Base-by-base conservation (phyloP, 129 eudicot genomes). In the Flaveria linearis region DNA sequence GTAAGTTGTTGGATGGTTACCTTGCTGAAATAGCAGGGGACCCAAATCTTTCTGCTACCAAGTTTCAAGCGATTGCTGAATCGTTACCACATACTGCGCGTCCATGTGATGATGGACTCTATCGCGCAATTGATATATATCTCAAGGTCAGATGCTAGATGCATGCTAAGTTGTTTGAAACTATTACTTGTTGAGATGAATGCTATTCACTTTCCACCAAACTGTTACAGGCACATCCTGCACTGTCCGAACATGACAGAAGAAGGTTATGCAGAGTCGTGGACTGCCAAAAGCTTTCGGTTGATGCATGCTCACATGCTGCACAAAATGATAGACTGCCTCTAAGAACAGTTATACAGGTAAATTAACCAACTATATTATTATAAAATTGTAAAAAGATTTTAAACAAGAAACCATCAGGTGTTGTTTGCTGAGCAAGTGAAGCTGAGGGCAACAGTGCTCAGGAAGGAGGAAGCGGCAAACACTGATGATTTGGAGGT, bases 241-340 rank as follows among this genome's bases (percentile, higher is more conserved):
- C 83, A 17, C 56, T 90, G 23, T 80, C 89, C 2, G 92, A 92
- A 47, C 96, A 90, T n/a, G 96, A 90, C 10, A 60, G 89, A 71
- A 86, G 87, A 86, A 81, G 90, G 72, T 78, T 92, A 50, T 90
- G 98, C 80, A 87, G 85, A 78, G 66, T 80, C 80, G 87, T 92
- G 96, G 80, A 87, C 66, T 82, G 90, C 41, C 81, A 81, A 43
- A 92, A 90, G 87, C 87, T 92, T 28, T 92, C 98, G 66, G 78
- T 82, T 71, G 98, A 92, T 81, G 98, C 90, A 63, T 90, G 96
- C 50, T 74, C 85, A 47, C 98, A 89, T 76, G 98, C 88, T 51
- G 96, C 98, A 41, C 94, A 90, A 74, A 92, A 92, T 80, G 94
- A 92, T 46, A 77, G 94, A 22, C 51, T 92, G 81, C 96, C 94